Percentiles rank a stretch among this genome's conserved stretches.
phyloP scores from a whole-genome alignment of 2,329 filamentous ascomycete genomes.

The Leptosphaerulina australis region DNA sequence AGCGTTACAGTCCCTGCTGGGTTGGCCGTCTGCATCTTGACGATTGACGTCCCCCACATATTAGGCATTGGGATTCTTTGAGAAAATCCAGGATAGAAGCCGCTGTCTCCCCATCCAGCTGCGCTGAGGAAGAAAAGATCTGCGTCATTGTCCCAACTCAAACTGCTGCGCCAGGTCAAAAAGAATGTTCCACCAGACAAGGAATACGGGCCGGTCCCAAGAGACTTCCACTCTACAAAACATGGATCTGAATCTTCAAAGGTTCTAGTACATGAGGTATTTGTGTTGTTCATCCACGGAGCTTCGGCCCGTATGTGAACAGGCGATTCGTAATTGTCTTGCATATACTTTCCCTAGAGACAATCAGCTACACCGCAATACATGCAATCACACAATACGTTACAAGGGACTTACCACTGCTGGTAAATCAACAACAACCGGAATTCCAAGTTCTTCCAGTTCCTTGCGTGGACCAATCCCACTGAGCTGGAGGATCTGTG shows the following conservation, averaged over 20 bases:
- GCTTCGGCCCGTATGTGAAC: constrained; percentile 52
- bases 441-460: constrained; percentile 59
- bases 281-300: constrained; percentile 7
- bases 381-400: no score
- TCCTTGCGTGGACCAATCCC: constrained; percentile 63
- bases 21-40: constrained; percentile 66
- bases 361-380: no score
- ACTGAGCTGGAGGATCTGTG: constrained; percentile 67
- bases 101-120: constrained; percentile 22
- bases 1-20: constrained; percentile 64
- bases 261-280: constrained; percentile 38
- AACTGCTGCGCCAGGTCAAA: constrained; percentile 55
- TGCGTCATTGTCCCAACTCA: constrained; percentile 14
- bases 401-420: no score
- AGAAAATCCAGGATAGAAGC: constrained; percentile 57
- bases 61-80: constrained; percentile 38
- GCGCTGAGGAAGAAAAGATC: constrained; percentile 16
- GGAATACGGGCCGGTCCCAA: constrained; percentile 48
- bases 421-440: constrained; percentile 57
- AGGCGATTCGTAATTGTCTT: constrained; percentile 60
- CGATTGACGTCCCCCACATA: constrained; percentile 52
- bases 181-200: constrained; percentile 50
- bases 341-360: constrained; percentile 65
- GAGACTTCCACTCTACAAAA: constrained; percentile 48
- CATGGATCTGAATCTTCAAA: constrained; percentile 49